phyloP scores from a whole-genome alignment of 2,329 filamentous ascomycete species.

The Cylindrodendrum hubeiense region DNA sequence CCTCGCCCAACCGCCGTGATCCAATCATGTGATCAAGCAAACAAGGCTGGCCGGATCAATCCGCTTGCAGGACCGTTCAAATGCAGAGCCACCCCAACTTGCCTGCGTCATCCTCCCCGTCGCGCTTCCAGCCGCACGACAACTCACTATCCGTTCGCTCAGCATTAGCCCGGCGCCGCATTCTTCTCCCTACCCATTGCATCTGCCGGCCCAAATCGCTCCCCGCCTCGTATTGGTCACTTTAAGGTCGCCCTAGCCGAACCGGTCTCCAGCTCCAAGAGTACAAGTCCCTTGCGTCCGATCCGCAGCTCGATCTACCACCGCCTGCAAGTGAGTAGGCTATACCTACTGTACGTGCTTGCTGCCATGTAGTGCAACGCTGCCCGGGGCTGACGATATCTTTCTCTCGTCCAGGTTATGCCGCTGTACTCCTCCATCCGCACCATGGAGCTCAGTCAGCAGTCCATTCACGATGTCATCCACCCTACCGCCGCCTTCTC shows the following conservation, averaged over 20 bases:
- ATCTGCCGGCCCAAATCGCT: conserved; percentile 15
- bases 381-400: conserved; percentile 27
- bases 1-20: conserved; percentile 25
- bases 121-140: conserved; percentile 36
- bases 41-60: conserved; percentile 29
- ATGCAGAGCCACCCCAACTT: conserved; percentile 31
- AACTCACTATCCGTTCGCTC: conserved; percentile 21
- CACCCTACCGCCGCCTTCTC: conserved; percentile 69
- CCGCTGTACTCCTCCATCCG: conserved; percentile 16
- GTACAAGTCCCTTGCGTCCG: conserved; percentile 32
- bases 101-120: conserved; percentile 33
- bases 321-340: conserved; percentile 26
- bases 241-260: conserved; percentile 26
- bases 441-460: conserved; percentile 66
- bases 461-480: conserved; percentile 66
- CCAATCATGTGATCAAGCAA: conserved; percentile 44
- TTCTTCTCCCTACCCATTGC: conserved; percentile 12
- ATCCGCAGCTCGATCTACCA: conserved; percentile 32
- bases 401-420: conserved; percentile 19
- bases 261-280: conserved; percentile 15
- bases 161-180: conserved; percentile 25
- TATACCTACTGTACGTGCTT: conserved; percentile 36
- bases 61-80: conserved; percentile 27
- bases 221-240: conserved; percentile 24
- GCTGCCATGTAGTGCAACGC: conserved; percentile 34